phyloP scores from a whole-genome alignment of 2,329 filamentous ascomycete genomes.

The Aspergillus glaucus region DNA sequence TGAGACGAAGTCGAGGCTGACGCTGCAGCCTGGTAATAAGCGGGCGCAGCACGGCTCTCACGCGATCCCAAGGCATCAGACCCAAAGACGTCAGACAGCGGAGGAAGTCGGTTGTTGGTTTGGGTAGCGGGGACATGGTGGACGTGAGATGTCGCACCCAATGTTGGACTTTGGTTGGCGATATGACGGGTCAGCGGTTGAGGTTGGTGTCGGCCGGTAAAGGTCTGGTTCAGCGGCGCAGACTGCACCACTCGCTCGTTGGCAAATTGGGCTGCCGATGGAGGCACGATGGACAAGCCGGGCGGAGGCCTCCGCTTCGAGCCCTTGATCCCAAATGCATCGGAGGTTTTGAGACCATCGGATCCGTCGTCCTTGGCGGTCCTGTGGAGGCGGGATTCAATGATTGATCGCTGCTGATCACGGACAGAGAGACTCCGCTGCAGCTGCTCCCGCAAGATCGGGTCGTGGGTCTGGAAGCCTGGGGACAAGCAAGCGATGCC shows the following conservation, averaged over 20 bases:
- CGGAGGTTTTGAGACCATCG: conserved; percentile 51
- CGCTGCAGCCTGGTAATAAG: conserved; percentile 46
- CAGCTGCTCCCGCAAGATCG: conserved; percentile 91
- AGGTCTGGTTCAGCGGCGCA: conserved; percentile 87
- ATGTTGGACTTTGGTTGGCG: conserved; percentile 72
- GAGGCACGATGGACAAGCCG: conserved; percentile 89
- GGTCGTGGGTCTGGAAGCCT: conserved; percentile 92
- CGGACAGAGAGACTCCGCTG: conserved; percentile 89
- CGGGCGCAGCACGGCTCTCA: conserved; percentile 28
- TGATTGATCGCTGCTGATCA: conserved; percentile 90
- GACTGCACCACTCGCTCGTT: conserved; percentile 95
- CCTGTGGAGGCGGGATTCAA: conserved; percentile 84
- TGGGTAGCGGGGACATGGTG: conserved; percentile 83
- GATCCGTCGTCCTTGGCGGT: conserved; percentile 72
- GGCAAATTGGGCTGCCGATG: conserved; percentile 84
- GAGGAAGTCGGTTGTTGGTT: conserved; percentile 84
- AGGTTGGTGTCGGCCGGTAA: conserved; percentile 79
- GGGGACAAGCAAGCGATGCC: conserved; percentile 91
- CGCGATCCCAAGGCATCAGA: conserved; percentile 57
- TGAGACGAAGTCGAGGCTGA: conserved; percentile 59
- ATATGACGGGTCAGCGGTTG: conserved; percentile 71
- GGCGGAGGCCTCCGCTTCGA: conserved; percentile 61
- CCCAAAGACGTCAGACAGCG: conserved; percentile 90
- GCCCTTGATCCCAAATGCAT: conserved; percentile 38
- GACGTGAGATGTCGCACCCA: conserved; percentile 81